Percentiles rank a stretch among this genome's conserved stretches.
Evolutionary conservation across 140 eudicot genomes (phyloP).

Genomic region (Stevia rebaudiana): DNA sequence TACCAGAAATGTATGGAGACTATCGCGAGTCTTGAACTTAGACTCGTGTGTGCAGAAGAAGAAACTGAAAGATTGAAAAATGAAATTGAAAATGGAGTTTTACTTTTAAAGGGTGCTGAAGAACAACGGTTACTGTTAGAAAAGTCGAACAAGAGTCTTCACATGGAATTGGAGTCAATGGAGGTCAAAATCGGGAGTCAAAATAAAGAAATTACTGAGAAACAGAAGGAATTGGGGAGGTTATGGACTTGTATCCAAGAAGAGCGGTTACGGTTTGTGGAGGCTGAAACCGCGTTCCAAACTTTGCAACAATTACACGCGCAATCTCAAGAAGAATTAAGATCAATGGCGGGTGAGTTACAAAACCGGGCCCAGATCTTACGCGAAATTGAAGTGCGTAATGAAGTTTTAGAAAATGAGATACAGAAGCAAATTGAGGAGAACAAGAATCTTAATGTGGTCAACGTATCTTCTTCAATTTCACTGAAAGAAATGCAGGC

Average conservation of each 20-base stretch:
- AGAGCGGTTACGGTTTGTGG: constrained; percentile 77
- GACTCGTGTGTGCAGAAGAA: constrained; percentile 43
- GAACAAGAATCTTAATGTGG: constrained; percentile 53
- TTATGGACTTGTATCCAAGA: constrained; percentile 92
- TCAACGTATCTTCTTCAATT: constrained; percentile 46
- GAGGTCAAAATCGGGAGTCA: constrained; percentile 54
- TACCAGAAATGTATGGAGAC: constrained; percentile 64
- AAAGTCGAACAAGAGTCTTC: constrained; percentile 64
- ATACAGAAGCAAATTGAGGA: constrained; percentile 52
- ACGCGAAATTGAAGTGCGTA: constrained; percentile 54
- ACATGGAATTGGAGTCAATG: constrained; percentile 54
- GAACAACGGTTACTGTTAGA: constrained; percentile 58
- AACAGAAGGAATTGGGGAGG: constrained; percentile 86
- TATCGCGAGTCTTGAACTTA: constrained; percentile 50
- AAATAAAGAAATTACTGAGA: constrained; percentile 71
- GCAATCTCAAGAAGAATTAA: constrained; percentile 77
- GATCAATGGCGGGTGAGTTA: constrained; percentile 60
- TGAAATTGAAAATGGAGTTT: constrained; percentile 53
- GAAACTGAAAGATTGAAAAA: constrained; percentile 52
- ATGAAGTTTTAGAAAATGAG: constrained; percentile 49
- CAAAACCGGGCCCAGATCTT: constrained; percentile 53
- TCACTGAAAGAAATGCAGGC: constrained; percentile 53
- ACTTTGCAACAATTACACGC: constrained; percentile 73
- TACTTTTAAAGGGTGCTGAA: constrained; percentile 60
- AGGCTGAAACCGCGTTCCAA: constrained; percentile 90